Base-by-base conservation (phyloP, 2,329 filamentous ascomycete species). In the Dactylonectria estremocensis region DNA sequence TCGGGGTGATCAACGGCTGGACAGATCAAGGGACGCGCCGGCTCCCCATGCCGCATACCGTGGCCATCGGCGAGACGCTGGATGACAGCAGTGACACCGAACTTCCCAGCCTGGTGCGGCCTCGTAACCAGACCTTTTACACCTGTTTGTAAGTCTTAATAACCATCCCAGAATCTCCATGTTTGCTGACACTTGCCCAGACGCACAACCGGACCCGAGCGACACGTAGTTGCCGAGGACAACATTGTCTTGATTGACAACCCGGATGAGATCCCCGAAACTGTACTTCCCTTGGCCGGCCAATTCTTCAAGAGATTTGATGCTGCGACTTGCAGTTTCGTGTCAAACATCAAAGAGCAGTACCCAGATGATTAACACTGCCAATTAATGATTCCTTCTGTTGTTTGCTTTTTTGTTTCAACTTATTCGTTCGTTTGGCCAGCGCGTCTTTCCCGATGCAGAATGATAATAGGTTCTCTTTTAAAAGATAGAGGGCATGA, bases 221-320 rank as follows among this genome's bases (percentile, higher is more conserved):
- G 79, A 13, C 79, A 78, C 53, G 77, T 79, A 66, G 75, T 76
- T 57, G 77, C 94, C 1, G 91, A 97, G 77, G 92, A 95, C 74
- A 97, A 95, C 74, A 92, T 98, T 63, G 83, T 90, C 65, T 81
- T 91, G n/a, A 82, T 94, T 48, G 79, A 77, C 5, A 81, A 88
- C 61, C 73, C 75, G 53, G 79, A 58, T 79, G 82, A 71, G 72
- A 84, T 92, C 2, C 85, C 88, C 0, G 81, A 87, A 4, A 74
- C 88, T 24, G 84, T 97, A 69, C 87, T 94, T 76, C 85, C 85
- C 52, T 81, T 93, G 72, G 94, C 95, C 3, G 96, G 96, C 0
- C 92, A 91, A 74, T 94, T 93, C 80, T 98, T 99, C 80, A 97
- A 94, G 80, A 87, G 94, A 48, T 98, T 95, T 86, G 93, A 98